Base-by-base conservation (phyloP, 2,329 filamentous ascomycete species). In the Furcasterigmium furcatum region DNA sequence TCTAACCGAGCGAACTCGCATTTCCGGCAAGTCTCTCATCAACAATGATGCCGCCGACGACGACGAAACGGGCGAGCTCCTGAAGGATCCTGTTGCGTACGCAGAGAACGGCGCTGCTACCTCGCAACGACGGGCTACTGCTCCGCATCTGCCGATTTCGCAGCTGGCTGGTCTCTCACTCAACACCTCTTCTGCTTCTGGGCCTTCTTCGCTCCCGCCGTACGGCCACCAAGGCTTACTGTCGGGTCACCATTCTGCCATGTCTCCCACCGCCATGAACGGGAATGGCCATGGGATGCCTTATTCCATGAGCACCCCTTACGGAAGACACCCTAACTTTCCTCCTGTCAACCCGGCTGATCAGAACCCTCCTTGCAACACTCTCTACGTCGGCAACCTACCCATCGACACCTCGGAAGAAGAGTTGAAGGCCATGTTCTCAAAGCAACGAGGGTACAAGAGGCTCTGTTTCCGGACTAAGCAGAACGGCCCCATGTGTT, bases 321-420 rank as follows among this genome's bases (percentile, higher is more conserved):
- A 48, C 45, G 47, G 72, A 73, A 77, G 74, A 58, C 46, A 50
- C 10, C 18, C 25, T 7, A 22, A 21, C 20, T 81, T 82, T 51
- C 85, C 81, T 53, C 85, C 84, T 49, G 88, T 89, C 49, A 97
- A 97, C 55, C 92, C 91, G 1, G 91, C 92, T 12, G 92, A 99
- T 60, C 88, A 96, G 66, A 96, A 97, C 57, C 92, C 92, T 1
- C 94, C 94, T 1, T 97, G 94, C 77, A 97, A 99, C 62, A 99
- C 94, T 1, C 76, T 99, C 7, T 97, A 99, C 59, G 92, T 99
- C 18, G 92, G 94, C n/a, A 97, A 99, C 58, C 73, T 99, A 36
- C 94, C 92, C 0, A 82, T 91, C 46, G 88, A 96, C 61, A 95
- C 91, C 0, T 92, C 88, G 0, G 94, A 99, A 60, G 92, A 97